phyloP scores from a whole-genome alignment of 1,284 basidiomycete species.

The Golubevia sp. region DNA sequence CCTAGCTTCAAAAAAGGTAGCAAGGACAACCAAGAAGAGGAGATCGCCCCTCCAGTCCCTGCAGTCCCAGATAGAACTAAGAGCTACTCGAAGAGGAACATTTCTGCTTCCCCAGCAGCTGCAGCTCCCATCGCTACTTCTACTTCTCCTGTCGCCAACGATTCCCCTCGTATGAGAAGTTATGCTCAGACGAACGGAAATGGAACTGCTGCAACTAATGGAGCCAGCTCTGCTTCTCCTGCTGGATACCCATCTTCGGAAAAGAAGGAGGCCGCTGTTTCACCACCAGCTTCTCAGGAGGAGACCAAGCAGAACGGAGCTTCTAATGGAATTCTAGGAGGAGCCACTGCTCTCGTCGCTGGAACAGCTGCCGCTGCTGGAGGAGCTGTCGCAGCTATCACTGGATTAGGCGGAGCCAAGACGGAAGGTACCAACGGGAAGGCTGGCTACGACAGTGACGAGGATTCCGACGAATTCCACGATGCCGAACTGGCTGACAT shows the following conservation, averaged over 20 bases:
- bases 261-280: not conserved
- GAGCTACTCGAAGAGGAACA: not conserved
- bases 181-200: constrained; percentile 1
- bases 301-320: not conserved
- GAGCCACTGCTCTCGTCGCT: constrained; percentile 1
- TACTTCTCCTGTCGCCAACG: not conserved
- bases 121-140: not conserved
- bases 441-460: constrained; percentile 12
- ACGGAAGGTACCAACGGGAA: not conserved
- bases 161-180: not conserved
- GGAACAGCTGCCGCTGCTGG: constrained; percentile 2
- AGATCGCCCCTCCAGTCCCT: constrained; percentile 7
- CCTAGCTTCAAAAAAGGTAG: constrained; percentile 11
- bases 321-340: not conserved
- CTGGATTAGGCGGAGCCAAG: constrained; percentile 2
- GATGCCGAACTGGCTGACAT: constrained; percentile 49
- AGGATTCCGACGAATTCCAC: constrained; percentile 30
- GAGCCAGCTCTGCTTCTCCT: not conserved
- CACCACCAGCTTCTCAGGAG: not conserved
- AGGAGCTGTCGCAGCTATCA: constrained; percentile 9
- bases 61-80: not conserved
- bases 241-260: not conserved
- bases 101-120: not conserved
- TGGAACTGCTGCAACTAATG: not conserved
- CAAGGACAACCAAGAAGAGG: not conserved